phyloP scores from a whole-genome alignment of 192 early-diverging fungal species.

The Coemansia sp. region DNA sequence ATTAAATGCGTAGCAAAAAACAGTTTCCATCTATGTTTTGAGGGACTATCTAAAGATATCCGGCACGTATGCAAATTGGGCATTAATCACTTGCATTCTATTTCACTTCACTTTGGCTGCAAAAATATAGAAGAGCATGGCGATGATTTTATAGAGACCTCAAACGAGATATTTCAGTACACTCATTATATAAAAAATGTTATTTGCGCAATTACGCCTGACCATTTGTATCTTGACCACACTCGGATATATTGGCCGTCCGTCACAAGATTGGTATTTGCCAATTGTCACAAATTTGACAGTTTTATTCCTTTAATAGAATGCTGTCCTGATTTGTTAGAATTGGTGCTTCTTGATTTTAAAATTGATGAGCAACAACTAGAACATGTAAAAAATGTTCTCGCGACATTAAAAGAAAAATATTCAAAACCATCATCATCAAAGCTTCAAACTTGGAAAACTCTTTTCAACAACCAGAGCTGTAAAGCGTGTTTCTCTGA shows the following conservation, averaged over 20 bases:
- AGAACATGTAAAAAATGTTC: neutral
- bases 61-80: neutral
- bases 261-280: neutral
- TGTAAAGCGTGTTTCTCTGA: neutral
- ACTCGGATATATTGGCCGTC: neutral
- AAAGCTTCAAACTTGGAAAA: neutral
- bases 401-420: neutral
- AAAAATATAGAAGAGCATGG: neutral
- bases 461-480: neutral
- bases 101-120: neutral
- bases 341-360: neutral
- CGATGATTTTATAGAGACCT: neutral
- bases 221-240: neutral
- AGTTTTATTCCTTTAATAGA: neutral
- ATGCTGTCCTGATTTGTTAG: neutral
- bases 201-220: neutral
- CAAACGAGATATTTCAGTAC: neutral
- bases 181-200: neutral
- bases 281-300: neutral
- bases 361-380: neutral
- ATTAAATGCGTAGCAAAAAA: neutral
- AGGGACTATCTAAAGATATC: neutral
- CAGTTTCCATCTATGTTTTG: neutral
- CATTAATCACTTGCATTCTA: neutral
- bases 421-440: neutral